Conservation (phyloP, 2,329 filamentous ascomycete species). For the Xylaria sp. region DNA sequence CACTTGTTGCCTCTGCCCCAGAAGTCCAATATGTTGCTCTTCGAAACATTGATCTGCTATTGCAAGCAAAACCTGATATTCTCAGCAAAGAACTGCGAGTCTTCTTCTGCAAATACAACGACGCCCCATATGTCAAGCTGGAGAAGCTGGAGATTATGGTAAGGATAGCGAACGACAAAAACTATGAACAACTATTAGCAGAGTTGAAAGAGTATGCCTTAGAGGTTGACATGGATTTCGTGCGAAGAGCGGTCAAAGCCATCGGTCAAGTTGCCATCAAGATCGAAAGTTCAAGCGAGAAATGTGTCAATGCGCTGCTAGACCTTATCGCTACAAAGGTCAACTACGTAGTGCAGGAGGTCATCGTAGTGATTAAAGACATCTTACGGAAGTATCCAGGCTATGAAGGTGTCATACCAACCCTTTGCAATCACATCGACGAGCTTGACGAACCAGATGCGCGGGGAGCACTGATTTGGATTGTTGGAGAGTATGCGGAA, state of each 20-base stretch:
- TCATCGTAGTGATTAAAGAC: constrained; percentile 98
- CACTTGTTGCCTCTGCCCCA: constrained; percentile 91
- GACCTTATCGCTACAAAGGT: constrained; percentile 97
- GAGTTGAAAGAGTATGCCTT: constrained; percentile 97
- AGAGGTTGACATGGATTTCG: constrained; percentile 99
- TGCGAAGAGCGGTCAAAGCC: constrained; percentile 90
- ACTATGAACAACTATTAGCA: constrained; percentile 92
- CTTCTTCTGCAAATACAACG: constrained; percentile 99
- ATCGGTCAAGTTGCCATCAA: constrained; percentile 99
- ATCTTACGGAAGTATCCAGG: constrained; percentile 97
- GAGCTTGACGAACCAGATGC: constrained; percentile 95
- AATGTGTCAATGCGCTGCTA: constrained; percentile 91
- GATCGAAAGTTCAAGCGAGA: constrained; percentile 93
- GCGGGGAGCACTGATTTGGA: constrained; percentile 93
- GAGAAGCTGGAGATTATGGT: constrained; percentile 99
- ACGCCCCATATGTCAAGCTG: constrained; percentile 96
- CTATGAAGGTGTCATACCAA: constrained; percentile 97
- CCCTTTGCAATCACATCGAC: constrained; percentile 94
- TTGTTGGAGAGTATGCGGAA: constrained; percentile 98
- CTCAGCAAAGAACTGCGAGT: constrained; percentile 96
- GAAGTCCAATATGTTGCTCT: constrained; percentile 98
- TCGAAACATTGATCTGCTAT: constrained; percentile 92
- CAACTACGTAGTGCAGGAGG: constrained; percentile 98
- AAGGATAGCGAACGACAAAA: constrained; percentile 95
- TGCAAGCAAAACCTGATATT: constrained; percentile 96